These are phyloP conservation scores for Oldenlandia corymbosa DNA, from an alignment of 257 asterid species.

Conservation along the genomic window DNA sequence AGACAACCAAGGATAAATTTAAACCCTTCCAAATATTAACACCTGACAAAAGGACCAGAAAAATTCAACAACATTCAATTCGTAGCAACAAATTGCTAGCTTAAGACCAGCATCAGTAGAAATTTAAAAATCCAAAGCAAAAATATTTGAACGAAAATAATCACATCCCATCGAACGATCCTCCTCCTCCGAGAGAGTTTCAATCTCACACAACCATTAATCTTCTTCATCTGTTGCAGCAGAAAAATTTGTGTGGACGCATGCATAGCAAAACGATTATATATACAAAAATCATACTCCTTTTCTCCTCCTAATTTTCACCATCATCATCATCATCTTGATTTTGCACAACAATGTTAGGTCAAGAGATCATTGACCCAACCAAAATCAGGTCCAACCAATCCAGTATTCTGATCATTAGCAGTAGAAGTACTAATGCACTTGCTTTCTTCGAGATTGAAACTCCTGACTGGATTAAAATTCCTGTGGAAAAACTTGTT, in stretches of 20 bases:
- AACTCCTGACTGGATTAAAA: constrained; percentile 31
- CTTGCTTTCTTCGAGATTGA: constrained; percentile 42
- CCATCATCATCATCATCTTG: constrained; percentile 8
- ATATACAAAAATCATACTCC: constrained; percentile 28
- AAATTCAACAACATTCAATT: no score
- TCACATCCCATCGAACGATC: neutral
- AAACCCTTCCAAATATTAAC: no score
- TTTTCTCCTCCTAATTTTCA: constrained; percentile 2
- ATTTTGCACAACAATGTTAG: constrained; percentile 9
- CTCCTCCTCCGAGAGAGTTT: constrained; percentile 4
- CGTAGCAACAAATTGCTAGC: neutral
- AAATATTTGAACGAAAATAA: constrained; percentile 15
- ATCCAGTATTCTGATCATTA: constrained; percentile 12
- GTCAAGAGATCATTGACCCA: constrained; percentile 98
- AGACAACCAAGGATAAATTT: no score
- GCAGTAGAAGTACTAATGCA: constrained; percentile 18
- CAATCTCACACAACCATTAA: constrained; percentile 20
- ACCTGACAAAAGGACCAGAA: no score
- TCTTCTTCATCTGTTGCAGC: neutral
- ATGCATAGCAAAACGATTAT: constrained; percentile 26
- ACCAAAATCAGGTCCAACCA: constrained; percentile 75
- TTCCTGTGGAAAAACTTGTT: constrained; percentile 29
- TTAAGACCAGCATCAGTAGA: neutral
- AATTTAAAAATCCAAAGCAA: neutral
- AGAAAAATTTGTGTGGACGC: neutral